Evolutionary conservation across 2,329 filamentous ascomycete species (phyloP).

Genomic region (Tolypocladium paradoxum): DNA sequence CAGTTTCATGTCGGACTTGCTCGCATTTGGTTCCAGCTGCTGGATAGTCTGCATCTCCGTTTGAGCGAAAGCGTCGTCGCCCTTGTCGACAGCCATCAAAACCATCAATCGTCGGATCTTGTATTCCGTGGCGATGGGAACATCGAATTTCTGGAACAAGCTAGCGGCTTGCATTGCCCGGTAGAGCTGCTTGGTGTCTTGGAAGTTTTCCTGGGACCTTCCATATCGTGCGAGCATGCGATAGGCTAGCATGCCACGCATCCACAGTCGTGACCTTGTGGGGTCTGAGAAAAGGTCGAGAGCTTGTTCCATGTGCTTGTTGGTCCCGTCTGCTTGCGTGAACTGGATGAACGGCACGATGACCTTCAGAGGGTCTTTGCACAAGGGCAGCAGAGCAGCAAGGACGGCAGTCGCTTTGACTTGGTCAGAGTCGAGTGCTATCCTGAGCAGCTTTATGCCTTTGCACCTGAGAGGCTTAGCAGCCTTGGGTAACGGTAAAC

Average conservation of each 20-base stretch:
- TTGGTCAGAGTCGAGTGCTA: slow-evolving; percentile 8
- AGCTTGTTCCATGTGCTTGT: slow-evolving; percentile 2
- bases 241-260: slow-evolving; percentile 6
- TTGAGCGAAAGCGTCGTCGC: slow-evolving; percentile 14
- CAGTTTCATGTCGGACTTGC: slow-evolving; percentile 14
- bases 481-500: slow-evolving; percentile 4
- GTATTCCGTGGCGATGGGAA: slow-evolving; percentile 13
- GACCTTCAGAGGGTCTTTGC: slow-evolving; percentile 10
- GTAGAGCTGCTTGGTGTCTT: slow-evolving; percentile 15
- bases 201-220: slow-evolving; percentile 1
- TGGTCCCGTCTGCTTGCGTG: slow-evolving; percentile 3
- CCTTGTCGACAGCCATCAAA: slow-evolving; percentile 14
- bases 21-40: slow-evolving; percentile 8
- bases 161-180: slow-evolving; percentile 16
- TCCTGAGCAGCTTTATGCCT: slow-evolving; percentile 14
- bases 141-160: slow-evolving; percentile 10
- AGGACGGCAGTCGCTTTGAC: slow-evolving; percentile 10
- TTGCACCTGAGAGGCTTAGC: slow-evolving; percentile 6
- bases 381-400: slow-evolving; percentile 10
- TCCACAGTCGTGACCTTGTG: slow-evolving; percentile 4
- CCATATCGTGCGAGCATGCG: slow-evolving; percentile 5
- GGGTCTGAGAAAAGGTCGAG: slow-evolving; percentile 7
- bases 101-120: slow-evolving; percentile 17
- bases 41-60: slow-evolving; percentile 14
- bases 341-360: slow-evolving; percentile 4